Percentiles rank a stretch among this genome's conserved stretches.
These are phyloP conservation scores for Penicillium sp. DNA, from an alignment of 2,329 filamentous ascomycete species.

Conservation along the genomic window DNA sequence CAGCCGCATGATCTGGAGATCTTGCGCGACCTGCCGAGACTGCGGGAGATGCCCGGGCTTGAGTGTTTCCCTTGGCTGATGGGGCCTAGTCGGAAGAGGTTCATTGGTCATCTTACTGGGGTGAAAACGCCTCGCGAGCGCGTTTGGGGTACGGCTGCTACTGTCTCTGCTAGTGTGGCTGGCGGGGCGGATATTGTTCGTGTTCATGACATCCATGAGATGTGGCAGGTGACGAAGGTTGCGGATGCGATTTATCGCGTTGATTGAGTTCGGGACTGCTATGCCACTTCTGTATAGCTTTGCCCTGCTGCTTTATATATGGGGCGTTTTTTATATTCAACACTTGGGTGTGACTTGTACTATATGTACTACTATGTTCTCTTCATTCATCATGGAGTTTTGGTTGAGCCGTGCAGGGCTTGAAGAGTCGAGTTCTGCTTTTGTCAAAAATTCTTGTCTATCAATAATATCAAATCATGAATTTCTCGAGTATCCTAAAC, in stretches of 20 bases:
- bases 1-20: constrained; percentile 77
- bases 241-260: constrained; percentile 84
- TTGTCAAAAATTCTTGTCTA: constrained; percentile 7
- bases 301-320: background rate
- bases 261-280: constrained; percentile 5
- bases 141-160: constrained; percentile 81
- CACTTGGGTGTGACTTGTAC: constrained; percentile 15
- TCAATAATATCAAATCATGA: constrained; percentile 15
- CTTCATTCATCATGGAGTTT: constrained; percentile 26
- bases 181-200: constrained; percentile 89
- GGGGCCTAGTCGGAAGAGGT: constrained; percentile 83
- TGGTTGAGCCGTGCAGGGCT: background rate
- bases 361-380: constrained; percentile 9
- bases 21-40: constrained; percentile 62
- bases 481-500: constrained; percentile 25
- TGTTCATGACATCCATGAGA: constrained; percentile 86
- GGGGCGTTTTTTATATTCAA: constrained; percentile 22
- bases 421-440: background rate
- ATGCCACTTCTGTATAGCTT: background rate
- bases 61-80: constrained; percentile 81
- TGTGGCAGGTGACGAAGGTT: constrained; percentile 81
- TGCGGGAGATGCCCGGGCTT: constrained; percentile 48
- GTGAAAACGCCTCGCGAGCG: constrained; percentile 68
- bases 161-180: constrained; percentile 78
- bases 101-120: constrained; percentile 79